Base-by-base conservation (phyloP, 306 rosid genomes). In the Spatholobus suberectus region DNA sequence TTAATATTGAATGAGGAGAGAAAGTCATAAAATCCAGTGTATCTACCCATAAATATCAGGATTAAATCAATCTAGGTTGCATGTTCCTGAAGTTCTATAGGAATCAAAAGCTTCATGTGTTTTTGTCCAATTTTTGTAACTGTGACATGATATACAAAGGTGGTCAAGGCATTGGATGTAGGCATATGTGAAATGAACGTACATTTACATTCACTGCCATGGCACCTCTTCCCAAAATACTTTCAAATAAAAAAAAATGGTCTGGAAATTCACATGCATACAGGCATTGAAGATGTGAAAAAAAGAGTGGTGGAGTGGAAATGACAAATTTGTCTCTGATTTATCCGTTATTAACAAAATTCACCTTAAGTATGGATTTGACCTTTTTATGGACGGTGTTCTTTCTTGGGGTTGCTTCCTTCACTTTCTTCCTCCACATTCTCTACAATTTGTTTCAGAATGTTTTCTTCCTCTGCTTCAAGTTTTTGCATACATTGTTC, bases 401-500 rank as follows among this genome's bases (percentile, higher is more conserved):
- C 67, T 74, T 70, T 73, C 75, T 71, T 32, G 55, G 24, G 76
- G 59, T 13, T 79, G 43, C 49, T 43, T 52, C 14, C 54, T 37
- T 52, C 87, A 29, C 41, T 59, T 79, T 82, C 87, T 86, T 86
- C 87, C 52, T 76, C 90, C 9, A 72, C 81, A 72, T 73, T 29
- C 74, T 84, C 85, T 58, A 85, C 67, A 44, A 86, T 86, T 68
- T 86, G 84, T 73, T 80, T 82, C 71, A 86, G 84, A 80, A 89
- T 76, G 54, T 24, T 76, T 51, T 86, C 87, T 80, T 89, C 92
- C 23, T 84, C 92, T 71, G 84, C 89, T 51, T 87, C 84, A 29
- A 89, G 89, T 15, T 79, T 70, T 58, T 82, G 80, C 89, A 89
- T 84, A 8, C 92, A 76, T 32, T 86, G 82, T 73, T 89, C 90